A percentile compares a stretch with the other conserved stretches of the same genome.
Conservation (phyloP, 805 yeast species). For the Wickerhamiella australiensis region DNA sequence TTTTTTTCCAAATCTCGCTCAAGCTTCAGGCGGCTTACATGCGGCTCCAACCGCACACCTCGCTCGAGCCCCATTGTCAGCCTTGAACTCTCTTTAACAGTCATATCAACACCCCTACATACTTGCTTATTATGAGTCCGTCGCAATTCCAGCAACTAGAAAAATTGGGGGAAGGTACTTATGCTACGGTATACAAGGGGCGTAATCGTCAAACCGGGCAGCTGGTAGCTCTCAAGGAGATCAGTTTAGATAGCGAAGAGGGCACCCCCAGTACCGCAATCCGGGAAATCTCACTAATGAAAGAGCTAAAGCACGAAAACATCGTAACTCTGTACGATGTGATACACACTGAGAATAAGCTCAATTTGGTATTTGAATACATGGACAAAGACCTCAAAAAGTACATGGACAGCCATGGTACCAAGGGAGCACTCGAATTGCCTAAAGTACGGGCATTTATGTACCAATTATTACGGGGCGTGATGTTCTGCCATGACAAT, state of each 20-base stretch:
- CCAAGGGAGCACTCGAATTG: slow-evolving; percentile 59
- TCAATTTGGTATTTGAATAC: slow-evolving; percentile 84
- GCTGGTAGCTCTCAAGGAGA: slow-evolving; percentile 88
- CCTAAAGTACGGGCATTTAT: slow-evolving; percentile 75
- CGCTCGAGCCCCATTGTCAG: background rate
- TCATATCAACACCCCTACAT: background rate
- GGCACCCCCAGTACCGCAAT: slow-evolving; percentile 98
- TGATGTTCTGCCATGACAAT: slow-evolving; percentile 76
- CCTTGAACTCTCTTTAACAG: background rate
- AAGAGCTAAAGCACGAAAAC: slow-evolving; percentile 86
- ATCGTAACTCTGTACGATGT: slow-evolving; percentile 89
- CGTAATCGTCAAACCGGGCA: slow-evolving; percentile 77
- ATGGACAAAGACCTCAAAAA: slow-evolving; percentile 88
- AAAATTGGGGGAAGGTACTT: slow-evolving; percentile 88
- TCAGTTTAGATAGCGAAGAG: slow-evolving; percentile 88
- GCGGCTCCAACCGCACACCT: background rate
- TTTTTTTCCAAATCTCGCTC: too few species aligned
- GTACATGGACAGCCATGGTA: slow-evolving; percentile 83
- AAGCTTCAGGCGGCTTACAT: too few species aligned
- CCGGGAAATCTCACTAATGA: slow-evolving; percentile 88
- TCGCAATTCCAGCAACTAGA: slow-evolving; percentile 36
- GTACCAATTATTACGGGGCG: slow-evolving; percentile 86
- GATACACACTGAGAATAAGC: slow-evolving; percentile 90
- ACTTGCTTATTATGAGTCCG: slow-evolving; percentile 19
- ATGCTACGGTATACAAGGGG: slow-evolving; percentile 97